Percentiles rank a stretch among this genome's conserved stretches.
These are phyloP conservation scores for Leucocoprinus birnbaumii DNA, from an alignment of 768 basidiomycete genomes.

Conservation along the genomic window DNA sequence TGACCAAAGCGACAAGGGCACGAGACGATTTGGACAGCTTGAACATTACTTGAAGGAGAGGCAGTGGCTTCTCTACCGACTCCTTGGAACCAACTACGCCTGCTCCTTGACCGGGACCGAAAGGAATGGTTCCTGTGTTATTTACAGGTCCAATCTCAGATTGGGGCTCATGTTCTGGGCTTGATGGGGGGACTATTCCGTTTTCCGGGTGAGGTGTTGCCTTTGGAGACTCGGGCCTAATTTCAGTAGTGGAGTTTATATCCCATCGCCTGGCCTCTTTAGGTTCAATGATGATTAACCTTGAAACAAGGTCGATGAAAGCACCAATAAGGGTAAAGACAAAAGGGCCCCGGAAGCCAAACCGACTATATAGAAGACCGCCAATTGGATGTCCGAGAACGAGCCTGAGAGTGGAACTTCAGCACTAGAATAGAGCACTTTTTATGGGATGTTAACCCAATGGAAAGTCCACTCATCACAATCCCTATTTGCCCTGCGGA, in stretches of 20 bases:
- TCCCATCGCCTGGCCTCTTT: slow-evolving; percentile 48
- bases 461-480: slow-evolving; percentile 54
- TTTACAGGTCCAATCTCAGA: background rate
- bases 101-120: background rate
- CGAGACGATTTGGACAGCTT: slow-evolving; percentile 43
- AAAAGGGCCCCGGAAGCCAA: slow-evolving; percentile 62
- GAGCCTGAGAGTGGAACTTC: slow-evolving; percentile 30
- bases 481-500: slow-evolving; percentile 52
- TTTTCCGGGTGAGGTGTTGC: background rate
- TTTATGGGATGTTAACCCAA: slow-evolving; percentile 35
- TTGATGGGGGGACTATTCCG: background rate
- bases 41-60: slow-evolving; percentile 38
- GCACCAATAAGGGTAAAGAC: slow-evolving; percentile 47
- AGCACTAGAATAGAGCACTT: slow-evolving; percentile 2
- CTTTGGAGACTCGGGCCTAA: background rate
- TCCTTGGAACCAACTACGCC: background rate
- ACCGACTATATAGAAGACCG: slow-evolving; percentile 48
- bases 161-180: background rate
- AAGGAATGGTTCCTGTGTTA: background rate
- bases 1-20: slow-evolving; percentile 41
- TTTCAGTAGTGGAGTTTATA: slow-evolving; percentile 32
- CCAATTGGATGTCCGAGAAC: slow-evolving; percentile 57
- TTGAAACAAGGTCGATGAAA: slow-evolving; percentile 47
- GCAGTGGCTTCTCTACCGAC: slow-evolving; percentile 20
- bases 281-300: slow-evolving; percentile 56